Evolutionary conservation across 2,329 filamentous ascomycete genomes (phyloP).

Genomic region (Aureobasidium mangrovei): DNA sequence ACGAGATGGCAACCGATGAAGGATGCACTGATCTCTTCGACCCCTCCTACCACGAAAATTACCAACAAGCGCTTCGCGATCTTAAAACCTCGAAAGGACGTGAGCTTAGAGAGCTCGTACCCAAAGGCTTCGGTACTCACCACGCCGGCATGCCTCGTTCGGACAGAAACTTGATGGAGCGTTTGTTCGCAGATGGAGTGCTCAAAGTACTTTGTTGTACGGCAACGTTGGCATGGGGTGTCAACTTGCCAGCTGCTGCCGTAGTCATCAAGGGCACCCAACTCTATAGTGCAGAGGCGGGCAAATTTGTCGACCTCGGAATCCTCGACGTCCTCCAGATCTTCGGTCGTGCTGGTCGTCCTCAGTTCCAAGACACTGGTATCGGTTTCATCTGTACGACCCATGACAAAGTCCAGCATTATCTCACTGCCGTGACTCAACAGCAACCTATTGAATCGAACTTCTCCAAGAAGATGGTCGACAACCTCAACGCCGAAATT

Average conservation of each 20-base stretch:
- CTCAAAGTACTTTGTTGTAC: slow-evolving; percentile 97
- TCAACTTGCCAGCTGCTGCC: slow-evolving; percentile 92
- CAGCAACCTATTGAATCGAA: slow-evolving; percentile 97
- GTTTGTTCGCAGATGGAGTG: slow-evolving; percentile 83
- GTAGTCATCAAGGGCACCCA: slow-evolving; percentile 98
- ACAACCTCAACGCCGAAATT: slow-evolving; percentile 95
- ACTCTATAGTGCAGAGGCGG: slow-evolving; percentile 90
- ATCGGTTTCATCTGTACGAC: slow-evolving; percentile 98
- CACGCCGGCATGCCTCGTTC: slow-evolving; percentile 94
- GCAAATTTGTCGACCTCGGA: slow-evolving; percentile 91
- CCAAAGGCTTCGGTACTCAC: slow-evolving; percentile 88
- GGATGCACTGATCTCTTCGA: slow-evolving; percentile 75
- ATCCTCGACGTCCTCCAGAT: slow-evolving; percentile 97
- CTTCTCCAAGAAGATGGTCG: slow-evolving; percentile 86
- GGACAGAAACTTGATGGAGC: slow-evolving; percentile 92
- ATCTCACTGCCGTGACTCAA: slow-evolving; percentile 84
- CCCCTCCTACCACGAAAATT: slow-evolving; percentile 66
- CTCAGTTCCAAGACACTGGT: slow-evolving; percentile 94
- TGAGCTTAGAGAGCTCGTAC: slow-evolving; percentile 79
- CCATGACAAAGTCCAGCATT: slow-evolving; percentile 85
- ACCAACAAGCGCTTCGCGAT: slow-evolving; percentile 69
- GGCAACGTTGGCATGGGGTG: slow-evolving; percentile 94
- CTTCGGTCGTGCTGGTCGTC: slow-evolving; percentile 93
- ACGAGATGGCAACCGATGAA: slow-evolving; percentile 78
- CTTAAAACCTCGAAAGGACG: slow-evolving; percentile 78